A percentile compares a stretch with the other conserved stretches of the same genome.
phyloP scores from a whole-genome alignment of 2,329 filamentous ascomycete genomes.

The Venturia oleaginea region DNA sequence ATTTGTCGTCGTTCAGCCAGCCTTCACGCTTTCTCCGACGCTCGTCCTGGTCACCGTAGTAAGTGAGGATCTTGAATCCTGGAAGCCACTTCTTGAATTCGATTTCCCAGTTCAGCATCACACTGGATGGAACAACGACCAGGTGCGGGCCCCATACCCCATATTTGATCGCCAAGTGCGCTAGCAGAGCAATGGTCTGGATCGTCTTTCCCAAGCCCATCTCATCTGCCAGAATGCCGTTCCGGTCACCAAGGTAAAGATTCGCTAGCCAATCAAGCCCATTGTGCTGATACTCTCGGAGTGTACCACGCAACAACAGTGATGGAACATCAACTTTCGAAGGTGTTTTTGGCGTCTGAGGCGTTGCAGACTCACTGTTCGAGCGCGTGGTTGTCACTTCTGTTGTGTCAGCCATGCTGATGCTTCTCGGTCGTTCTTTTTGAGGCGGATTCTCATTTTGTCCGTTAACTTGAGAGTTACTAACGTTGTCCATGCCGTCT shows the following conservation, averaged over 20 bases:
- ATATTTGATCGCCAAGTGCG: slow-evolving; percentile 82
- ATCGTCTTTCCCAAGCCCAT: slow-evolving; percentile 99
- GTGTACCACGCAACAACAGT: slow-evolving; percentile 69
- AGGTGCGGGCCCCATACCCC: slow-evolving; percentile 93
- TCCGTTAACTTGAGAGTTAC: background rate
- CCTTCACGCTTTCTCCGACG: slow-evolving; percentile 82
- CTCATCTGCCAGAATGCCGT: slow-evolving; percentile 93
- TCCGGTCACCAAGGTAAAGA: slow-evolving; percentile 84
- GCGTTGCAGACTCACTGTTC: background rate
- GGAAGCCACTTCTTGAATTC: slow-evolving; percentile 99
- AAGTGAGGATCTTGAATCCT: slow-evolving; percentile 94
- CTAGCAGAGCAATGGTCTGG: slow-evolving; percentile 88
- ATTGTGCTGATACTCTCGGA: slow-evolving; percentile 93
- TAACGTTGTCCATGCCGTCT: background rate
- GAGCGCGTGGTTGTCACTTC: background rate
- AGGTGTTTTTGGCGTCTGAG: slow-evolving; percentile 10
- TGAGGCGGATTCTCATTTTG: background rate
- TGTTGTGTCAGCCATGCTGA: background rate
- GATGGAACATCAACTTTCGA: slow-evolving; percentile 58
- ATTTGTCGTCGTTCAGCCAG: slow-evolving; percentile 87
- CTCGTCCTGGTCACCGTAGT: slow-evolving; percentile 91
- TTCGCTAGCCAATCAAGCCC: slow-evolving; percentile 96
- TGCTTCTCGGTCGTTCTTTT: background rate
- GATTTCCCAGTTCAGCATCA: slow-evolving; percentile 99
- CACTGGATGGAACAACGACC: slow-evolving; percentile 92